phyloP scores from a whole-genome alignment of 2,329 filamentous ascomycete genomes.

The Aureobasidium sp. region DNA sequence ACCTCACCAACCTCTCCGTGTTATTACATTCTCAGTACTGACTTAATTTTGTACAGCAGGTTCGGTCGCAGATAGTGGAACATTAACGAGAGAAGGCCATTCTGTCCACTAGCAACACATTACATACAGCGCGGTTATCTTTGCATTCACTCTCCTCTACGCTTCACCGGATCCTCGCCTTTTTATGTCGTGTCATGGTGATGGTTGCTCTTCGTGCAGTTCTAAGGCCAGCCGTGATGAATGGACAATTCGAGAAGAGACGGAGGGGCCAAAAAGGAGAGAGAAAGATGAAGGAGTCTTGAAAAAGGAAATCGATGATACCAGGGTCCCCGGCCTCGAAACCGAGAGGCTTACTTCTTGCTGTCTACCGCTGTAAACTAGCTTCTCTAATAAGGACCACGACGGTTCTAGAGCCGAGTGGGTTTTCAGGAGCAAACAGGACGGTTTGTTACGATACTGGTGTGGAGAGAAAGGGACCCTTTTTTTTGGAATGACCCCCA shows the following conservation, averaged over 20 bases:
- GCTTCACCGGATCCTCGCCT: not conserved
- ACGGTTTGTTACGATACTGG: not conserved
- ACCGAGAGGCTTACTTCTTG: not conserved
- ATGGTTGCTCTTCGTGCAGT: constrained; percentile 6
- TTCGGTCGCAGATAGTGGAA: constrained; percentile 16
- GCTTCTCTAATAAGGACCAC: not conserved
- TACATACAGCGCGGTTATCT: constrained; percentile 11
- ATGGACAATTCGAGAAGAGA: not conserved
- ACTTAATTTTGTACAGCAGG: constrained; percentile 13
- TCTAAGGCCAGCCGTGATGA: not conserved
- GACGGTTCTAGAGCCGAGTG: not conserved
- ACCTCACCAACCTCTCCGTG: not conserved
- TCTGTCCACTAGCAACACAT: constrained; percentile 6
- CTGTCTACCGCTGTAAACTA: not conserved
- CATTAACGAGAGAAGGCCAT: constrained; percentile 6
- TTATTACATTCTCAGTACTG: not conserved
- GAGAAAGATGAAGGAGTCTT: constrained; percentile 1
- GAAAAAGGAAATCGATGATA: not conserved
- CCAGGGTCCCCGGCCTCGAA: not conserved
- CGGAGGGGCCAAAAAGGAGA: not conserved
- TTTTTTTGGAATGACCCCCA: not conserved
- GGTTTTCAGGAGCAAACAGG: not conserved
- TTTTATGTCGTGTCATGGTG: constrained; percentile 5
- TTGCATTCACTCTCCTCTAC: constrained; percentile 7
- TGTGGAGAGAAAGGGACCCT: not conserved